Evolutionary conservation across 305 asterid species (phyloP).

Genomic region (Fraxinus sp.): DNA sequence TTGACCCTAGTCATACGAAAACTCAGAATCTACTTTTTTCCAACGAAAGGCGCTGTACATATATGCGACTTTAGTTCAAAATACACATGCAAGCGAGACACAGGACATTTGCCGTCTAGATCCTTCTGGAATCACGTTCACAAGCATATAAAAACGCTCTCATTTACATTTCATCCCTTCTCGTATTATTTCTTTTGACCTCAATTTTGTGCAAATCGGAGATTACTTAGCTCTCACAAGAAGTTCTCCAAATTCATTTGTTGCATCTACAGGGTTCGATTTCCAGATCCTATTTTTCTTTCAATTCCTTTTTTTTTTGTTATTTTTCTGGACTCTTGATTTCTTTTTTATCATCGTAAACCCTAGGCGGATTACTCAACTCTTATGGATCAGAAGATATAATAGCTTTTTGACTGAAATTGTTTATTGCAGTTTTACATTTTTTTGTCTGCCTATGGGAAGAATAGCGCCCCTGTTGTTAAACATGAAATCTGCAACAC

Average conservation of each 20-base stretch:
- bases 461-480: neutral
- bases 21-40: neutral
- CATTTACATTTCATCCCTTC: neutral
- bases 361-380: constrained; percentile 18
- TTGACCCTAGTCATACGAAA: too few relatives aligned
- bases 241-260: constrained; percentile 15
- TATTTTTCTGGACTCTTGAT: neutral
- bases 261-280: constrained; percentile 27
- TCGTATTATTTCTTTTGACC: neutral
- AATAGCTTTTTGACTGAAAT: neutral
- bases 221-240: neutral
- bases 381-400: constrained; percentile 8
- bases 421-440: neutral
- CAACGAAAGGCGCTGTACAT: neutral
- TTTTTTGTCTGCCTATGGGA: neutral
- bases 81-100: neutral
- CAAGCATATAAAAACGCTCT: neutral
- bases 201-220: neutral
- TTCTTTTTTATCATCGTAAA: constrained; percentile 13
- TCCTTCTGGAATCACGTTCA: neutral
- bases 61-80: neutral
- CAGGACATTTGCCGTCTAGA: neutral
- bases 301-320: neutral
- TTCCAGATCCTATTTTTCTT: constrained; percentile 19
- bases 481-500: neutral